phyloP scores from a whole-genome alignment of 306 rosid species.

The Cucurbita moschata region DNA sequence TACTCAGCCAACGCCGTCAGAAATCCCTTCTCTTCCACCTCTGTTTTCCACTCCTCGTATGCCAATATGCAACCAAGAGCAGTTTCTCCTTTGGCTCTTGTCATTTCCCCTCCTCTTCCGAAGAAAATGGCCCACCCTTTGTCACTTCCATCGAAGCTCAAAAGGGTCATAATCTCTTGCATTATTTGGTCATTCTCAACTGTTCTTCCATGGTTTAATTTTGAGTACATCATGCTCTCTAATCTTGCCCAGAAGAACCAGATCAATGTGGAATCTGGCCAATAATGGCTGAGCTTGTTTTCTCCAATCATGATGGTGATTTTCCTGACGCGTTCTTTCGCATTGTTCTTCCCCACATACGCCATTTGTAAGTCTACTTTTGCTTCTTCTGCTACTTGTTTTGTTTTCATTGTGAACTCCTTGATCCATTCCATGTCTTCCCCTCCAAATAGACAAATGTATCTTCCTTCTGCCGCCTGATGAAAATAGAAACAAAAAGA shows the following conservation, averaged over 20 bases:
- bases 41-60: conserved; percentile 27
- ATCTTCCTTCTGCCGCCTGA: conserved; percentile 35
- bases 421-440: conserved; percentile 65
- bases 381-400: conserved; percentile 26
- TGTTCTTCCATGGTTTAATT: conserved; percentile 25
- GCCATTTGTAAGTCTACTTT: conserved; percentile 33
- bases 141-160: conserved; percentile 70
- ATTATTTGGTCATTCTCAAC: conserved; percentile 43
- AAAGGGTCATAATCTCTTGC: conserved; percentile 58
- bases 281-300: conserved; percentile 33
- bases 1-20: conserved; percentile 24
- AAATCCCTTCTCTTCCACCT: conserved; percentile 19
- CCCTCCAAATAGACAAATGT: conserved; percentile 65
- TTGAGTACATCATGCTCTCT: conserved; percentile 80
- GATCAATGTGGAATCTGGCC: conserved; percentile 30
- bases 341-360: conserved; percentile 65
- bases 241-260: conserved; percentile 87
- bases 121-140: conserved; percentile 67
- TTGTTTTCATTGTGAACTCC: conserved; percentile 34
- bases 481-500: neutral
- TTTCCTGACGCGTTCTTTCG: conserved; percentile 34
- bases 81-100: conserved; percentile 53
- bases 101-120: conserved; percentile 31
- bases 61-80: conserved; percentile 20
- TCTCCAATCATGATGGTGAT: conserved; percentile 16